Base-by-base conservation (phyloP, 148 eudicot species). In the Rhododendron vialii region DNA sequence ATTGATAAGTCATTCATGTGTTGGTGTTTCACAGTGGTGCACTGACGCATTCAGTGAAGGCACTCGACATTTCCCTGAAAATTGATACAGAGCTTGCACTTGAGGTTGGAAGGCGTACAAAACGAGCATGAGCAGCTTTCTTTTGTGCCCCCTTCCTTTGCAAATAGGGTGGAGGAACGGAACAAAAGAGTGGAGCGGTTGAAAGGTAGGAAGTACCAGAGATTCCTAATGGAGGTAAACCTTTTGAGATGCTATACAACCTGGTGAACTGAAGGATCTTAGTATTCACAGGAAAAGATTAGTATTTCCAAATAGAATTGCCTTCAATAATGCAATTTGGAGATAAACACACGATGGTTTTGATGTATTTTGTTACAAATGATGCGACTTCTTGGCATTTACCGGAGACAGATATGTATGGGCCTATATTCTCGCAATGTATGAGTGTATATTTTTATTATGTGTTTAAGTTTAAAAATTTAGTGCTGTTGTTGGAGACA, bases 61-160 rank as follows among this genome's bases (percentile, higher is more conserved):
- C 99, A 84, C 95, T 96, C 3, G 99, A 96, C 84, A 96, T 96
- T 84, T 96, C 99, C 82, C 91, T 95, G 81, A 96, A 96, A 75
- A 96, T 96, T 6, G 99, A 96, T 84, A 96, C 98, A 3, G 95
- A 96, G 89, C 96, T 96, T 17, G 99, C 99, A 1, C 95, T 96
- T 33, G 88, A 92, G 91, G 98, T 96, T 63, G 99, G 99, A 84
- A 94, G 95, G 91, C 98, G 99, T 75, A 96, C 99, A 7, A 93
- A 95, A 71, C 94, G 99, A 83, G 98, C 96, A 83, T 96, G 89
- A 94, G 47, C 80, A 2, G 35, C 67, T 28, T 12, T 65, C 24
- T 30, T 30, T 13, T 30, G 30, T 30, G 30, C 30, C 30, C 30
- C 30, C 30, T 30, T 30, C 30, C 30, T 30, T 30, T 15, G 22